These are phyloP conservation scores for Jimgerdemannia lactiflua DNA, from an alignment of 192 early-diverging fungal genomes.

Conservation along the genomic window DNA sequence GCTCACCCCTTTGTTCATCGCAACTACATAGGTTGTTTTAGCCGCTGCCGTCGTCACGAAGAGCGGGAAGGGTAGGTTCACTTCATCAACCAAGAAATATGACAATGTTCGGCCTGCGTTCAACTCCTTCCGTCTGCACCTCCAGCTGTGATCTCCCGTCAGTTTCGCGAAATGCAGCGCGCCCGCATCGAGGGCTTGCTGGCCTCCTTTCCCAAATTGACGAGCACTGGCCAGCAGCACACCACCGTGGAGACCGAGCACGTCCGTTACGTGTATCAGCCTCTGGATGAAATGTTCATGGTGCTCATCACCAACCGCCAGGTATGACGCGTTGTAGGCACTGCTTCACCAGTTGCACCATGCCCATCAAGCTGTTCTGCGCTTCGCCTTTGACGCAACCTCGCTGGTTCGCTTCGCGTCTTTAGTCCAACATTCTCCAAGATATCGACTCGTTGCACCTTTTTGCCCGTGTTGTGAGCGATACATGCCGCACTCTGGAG, in stretches of 20 bases:
- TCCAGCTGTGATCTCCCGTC: slow-evolving; percentile 84
- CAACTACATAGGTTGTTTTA: slow-evolving; percentile 73
- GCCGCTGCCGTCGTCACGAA: slow-evolving; percentile 92
- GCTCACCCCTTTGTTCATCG: not conserved
- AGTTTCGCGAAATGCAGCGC: slow-evolving; percentile 97
- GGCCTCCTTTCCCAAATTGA: slow-evolving; percentile 96
- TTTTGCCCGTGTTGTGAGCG: slow-evolving; percentile 88
- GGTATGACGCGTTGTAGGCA: slow-evolving; percentile 10
- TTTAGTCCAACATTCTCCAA: slow-evolving; percentile 91
- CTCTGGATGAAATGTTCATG: slow-evolving; percentile 92
- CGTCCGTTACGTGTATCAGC: slow-evolving; percentile 98
- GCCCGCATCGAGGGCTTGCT: slow-evolving; percentile 96
- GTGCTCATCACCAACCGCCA: slow-evolving; percentile 96
- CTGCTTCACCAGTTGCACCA: not conserved
- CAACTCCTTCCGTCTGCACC: not conserved
- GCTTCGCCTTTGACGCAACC: not conserved
- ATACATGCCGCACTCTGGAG: slow-evolving; percentile 82
- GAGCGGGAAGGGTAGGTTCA: slow-evolving; percentile 79
- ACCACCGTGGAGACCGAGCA: slow-evolving; percentile 97
- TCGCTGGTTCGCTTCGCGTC: not conserved
- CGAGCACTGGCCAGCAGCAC: slow-evolving; percentile 87
- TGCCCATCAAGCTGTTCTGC: not conserved
- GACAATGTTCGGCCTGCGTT: not conserved
- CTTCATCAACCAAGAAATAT: not conserved
- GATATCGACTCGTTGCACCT: slow-evolving; percentile 97